Evolutionary conservation across 257 asterid genomes (phyloP).

Genomic region (Schizonepeta tenuifolia): DNA sequence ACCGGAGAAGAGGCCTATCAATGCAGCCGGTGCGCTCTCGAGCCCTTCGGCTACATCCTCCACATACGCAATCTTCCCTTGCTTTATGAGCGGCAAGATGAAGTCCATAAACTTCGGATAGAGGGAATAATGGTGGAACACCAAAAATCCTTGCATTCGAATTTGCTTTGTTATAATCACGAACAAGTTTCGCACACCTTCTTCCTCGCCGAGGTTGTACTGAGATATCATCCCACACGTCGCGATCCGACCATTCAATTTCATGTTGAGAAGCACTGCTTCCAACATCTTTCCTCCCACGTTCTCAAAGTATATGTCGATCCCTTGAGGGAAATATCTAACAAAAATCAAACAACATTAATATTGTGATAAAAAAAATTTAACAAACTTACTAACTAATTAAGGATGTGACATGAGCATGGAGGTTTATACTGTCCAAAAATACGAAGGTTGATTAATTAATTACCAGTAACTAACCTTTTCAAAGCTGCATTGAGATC

Average conservation of each 20-base stretch:
- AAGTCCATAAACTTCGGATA: conserved; percentile 40
- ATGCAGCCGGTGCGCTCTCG: conserved; percentile 49
- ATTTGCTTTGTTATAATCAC: conserved; percentile 35
- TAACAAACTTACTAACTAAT: no score
- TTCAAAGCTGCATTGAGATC: conserved; percentile 47
- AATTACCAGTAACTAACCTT: conserved; percentile 28
- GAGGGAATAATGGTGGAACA: conserved; percentile 24
- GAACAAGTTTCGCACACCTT: conserved; percentile 47
- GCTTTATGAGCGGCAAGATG: conserved; percentile 37
- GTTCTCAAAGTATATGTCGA: conserved; percentile 58
- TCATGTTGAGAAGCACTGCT: conserved; percentile 57
- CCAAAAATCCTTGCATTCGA: conserved; percentile 52
- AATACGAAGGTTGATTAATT: no score
- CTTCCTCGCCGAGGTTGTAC: conserved; percentile 40
- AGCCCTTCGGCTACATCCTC: conserved; percentile 55
- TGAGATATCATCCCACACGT: conserved; percentile 60
- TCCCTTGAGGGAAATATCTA: conserved; percentile 53
- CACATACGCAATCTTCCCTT: conserved; percentile 46
- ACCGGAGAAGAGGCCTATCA: conserved; percentile 51
- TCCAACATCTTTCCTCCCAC: conserved; percentile 61
- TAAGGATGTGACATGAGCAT: no score
- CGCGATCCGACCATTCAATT: conserved; percentile 40
- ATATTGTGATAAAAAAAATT: background rate
- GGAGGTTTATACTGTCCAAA: no score
- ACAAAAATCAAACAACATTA: background rate